A percentile compares a stretch with the other conserved stretches of the same genome.
Evolutionary conservation across 805 yeast genomes (phyloP).

Genomic region (Kurtzmaniella cleridarum): DNA sequence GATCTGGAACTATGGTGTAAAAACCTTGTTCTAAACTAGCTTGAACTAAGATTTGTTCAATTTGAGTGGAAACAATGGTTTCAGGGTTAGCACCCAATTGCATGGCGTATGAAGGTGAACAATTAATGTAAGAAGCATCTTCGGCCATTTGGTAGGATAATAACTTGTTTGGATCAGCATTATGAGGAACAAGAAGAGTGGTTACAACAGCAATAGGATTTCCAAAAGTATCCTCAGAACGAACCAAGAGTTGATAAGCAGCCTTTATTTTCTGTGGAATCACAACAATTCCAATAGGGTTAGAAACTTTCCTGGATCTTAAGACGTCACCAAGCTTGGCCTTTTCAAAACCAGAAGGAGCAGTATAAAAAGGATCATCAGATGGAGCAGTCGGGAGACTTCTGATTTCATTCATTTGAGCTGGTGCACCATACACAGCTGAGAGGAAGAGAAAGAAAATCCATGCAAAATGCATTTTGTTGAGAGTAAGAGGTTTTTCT

Average conservation of each 20-base stretch:
- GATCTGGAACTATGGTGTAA: slow-evolving; percentile 18
- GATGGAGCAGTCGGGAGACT: slow-evolving; percentile 3
- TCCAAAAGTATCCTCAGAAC: slow-evolving; percentile 16
- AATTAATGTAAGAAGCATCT: slow-evolving; percentile 13
- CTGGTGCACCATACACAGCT: not conserved
- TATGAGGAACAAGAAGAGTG: slow-evolving; percentile 17
- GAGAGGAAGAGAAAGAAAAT: not conserved
- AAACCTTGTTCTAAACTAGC: slow-evolving; percentile 14
- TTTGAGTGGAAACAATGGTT: slow-evolving; percentile 10
- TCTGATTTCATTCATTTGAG: not conserved
- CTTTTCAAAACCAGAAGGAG: slow-evolving; percentile 6
- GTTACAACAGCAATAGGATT: slow-evolving; percentile 13
- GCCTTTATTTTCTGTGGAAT: slow-evolving; percentile 6
- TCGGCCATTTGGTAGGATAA: slow-evolving; percentile 18
- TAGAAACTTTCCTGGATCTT: slow-evolving; percentile 5
- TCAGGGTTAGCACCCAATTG: slow-evolving; percentile 8
- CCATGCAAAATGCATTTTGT: too few species aligned
- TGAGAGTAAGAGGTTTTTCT: too few species aligned
- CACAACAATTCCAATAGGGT: slow-evolving; percentile 4
- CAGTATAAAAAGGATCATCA: slow-evolving; percentile 10
- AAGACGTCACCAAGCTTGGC: slow-evolving; percentile 6
- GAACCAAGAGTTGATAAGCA: slow-evolving; percentile 20
- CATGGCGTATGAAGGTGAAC: slow-evolving; percentile 17
- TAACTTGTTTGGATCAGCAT: slow-evolving; percentile 17
- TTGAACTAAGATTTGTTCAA: slow-evolving; percentile 13